Evolutionary conservation across 2,329 filamentous ascomycete species (phyloP), one percentile per base, ranked within the genome.

Genomic region (Aspergillus phoenicis): DNA sequence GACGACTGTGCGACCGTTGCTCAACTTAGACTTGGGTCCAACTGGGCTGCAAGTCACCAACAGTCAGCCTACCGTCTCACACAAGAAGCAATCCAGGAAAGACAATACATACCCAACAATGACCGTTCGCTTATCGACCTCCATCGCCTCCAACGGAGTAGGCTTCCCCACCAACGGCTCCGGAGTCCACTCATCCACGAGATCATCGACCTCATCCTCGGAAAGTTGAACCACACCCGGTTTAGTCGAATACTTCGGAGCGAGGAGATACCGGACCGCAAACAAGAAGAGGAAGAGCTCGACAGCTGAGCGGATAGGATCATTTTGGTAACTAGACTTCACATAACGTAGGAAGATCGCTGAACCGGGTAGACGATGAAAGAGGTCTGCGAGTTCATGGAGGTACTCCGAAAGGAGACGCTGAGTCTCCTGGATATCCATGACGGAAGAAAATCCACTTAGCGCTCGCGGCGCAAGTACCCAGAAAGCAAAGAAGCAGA

Each of bases 181-280:
- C 0, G 95, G 96, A 7, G 88, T 89, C 95, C 95, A 99, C 68
- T 99, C 95, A 59, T 96, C 93, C 47, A 99, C 91, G 61, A 99
- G 80, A 73, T 99, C 95, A 73, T 99, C 95, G 68, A 99, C 96
- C 81, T 99, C 95, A 86, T 96, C 92, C 76, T 97, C 93, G 8
- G 89, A 90, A 64, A 99, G 82, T 70, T 91, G 90, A 65, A 98
- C 92, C 69, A 92, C 93, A 72, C 93, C 95, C 68, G 91, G 90
- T 75, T 93, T 94, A 73, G 93, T 97, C 66, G 91, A 92, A 79
- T 99, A 99, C 57, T 91, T 93, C 0, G 94, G 93, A 63, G 93
- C 90, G 63, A 98, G 83, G 58, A 99, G 83, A 77, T 99, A 99
- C 65, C 93, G 88, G 60, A 99, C 90, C 65, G 96, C 96, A 80